Base-by-base conservation (phyloP, 306 rosid species). In the Lathyrus sativus region DNA sequence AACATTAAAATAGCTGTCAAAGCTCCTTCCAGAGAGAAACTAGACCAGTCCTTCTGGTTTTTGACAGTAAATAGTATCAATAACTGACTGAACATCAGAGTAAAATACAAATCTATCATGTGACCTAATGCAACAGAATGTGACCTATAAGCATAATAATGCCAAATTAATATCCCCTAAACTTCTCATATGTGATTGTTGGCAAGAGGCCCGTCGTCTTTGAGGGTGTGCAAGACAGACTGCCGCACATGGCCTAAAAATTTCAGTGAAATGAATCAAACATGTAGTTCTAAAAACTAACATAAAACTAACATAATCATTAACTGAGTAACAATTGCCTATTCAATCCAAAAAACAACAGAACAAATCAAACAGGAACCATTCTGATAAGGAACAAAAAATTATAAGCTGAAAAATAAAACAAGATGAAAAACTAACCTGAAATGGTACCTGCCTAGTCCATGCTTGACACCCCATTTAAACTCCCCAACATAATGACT, bases 381-480 rank as follows among this genome's bases (percentile, higher is more conserved):
- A 31, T 55, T 29, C 33, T 38, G 38, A 62, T 51, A 42, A 18
- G 3, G 14, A 50, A 49, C n/a, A 69, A 1, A 10, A 43, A 56
- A 51, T 11, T 51, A 9, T 2, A 37, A 73, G 12, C 28, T 38
- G 9, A 7, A 73, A 64, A 53, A 33, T 2, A 38, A 18, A 31
- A 42, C 17, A 5, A 28, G 42, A 53, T 17, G 26, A 42, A 38
- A 10, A 64, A 54, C 49, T 49, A 55, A 93, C 98, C 95, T 90
- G 90, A 88, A 93, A 85, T 93, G 96, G 77, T 93, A 93, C 39
- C 81, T 89, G 43, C 98, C 98, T 35, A 86, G 75, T 64, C 98
- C 98, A 81, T 93, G 98, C 56, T 93, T 93, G 38, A 90, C 87
- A 72, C 96, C 98, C 93, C 93, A 84, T 83, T 90, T 90, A 70